Evolutionary conservation across 306 rosid species (phyloP).

Genomic region (Boehmeria nivea): DNA sequence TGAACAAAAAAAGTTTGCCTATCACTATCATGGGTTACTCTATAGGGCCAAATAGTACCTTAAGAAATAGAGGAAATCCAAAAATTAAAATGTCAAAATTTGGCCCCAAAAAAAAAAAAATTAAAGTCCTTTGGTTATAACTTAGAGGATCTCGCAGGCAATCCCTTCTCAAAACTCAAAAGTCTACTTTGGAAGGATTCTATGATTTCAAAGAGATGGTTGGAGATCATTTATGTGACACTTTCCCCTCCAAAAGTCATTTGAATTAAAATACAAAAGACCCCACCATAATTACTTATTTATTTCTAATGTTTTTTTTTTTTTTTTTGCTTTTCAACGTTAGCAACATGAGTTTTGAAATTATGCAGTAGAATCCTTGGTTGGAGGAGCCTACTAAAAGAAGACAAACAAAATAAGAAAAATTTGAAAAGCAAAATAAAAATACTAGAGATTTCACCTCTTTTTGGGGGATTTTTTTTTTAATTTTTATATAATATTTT

Average conservation of each 20-base stretch:
- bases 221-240: conserved; percentile 24
- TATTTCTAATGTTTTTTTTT: neutral
- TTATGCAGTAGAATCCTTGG: conserved; percentile 13
- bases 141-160: conserved; percentile 6
- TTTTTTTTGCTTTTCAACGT: neutral
- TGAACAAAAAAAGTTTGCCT: conserved; percentile 1
- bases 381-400: conserved; percentile 14
- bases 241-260: conserved; percentile 6
- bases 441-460: neutral
- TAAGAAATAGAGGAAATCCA: conserved; percentile 4
- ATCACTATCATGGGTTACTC: conserved; percentile 18
- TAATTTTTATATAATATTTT: neutral
- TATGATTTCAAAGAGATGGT: conserved; percentile 21
- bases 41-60: conserved; percentile 13
- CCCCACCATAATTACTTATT: conserved; percentile 28
- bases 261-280: conserved; percentile 9
- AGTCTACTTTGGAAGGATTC: conserved; percentile 22
- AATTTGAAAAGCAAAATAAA: neutral
- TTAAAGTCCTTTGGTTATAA: neutral
- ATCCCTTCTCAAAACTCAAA: conserved; percentile 13
- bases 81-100: neutral
- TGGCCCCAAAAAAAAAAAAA: neutral
- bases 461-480: neutral
- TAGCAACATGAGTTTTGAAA: conserved; percentile 10
- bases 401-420: neutral